Base-by-base conservation (phyloP, 148 eudicot genomes). In the Diospyros kaki region DNA sequence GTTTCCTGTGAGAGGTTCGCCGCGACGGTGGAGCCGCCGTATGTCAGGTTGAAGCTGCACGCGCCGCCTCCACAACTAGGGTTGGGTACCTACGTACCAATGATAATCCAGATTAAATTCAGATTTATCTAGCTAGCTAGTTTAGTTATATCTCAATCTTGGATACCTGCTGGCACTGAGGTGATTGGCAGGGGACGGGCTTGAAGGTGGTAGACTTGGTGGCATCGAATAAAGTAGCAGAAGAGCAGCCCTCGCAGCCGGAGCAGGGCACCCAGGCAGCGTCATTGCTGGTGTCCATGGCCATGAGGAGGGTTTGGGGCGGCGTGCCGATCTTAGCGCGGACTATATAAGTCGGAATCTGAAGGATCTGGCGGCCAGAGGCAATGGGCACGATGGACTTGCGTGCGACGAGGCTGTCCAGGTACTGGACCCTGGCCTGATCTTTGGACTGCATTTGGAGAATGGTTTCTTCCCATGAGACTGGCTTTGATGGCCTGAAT, bases 211-310 rank as follows among this genome's bases (percentile, higher is more conserved):
- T 52, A 4, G 98, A 91, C 76, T 75, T 85, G 50, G 68, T 76
- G 1, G 91, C 18, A 9, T 76, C 78, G 74, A 91, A 86, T 13
- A 83, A 55, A 18, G 28, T 28, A 28, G 86, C 5, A 7, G 87
- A 62, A 15, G 89, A 80, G 72, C 98, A 93, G 5, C 97, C 97
- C 6, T 84, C 72, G 56, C 96, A 91, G 7, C 93, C 97, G 17
- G 62, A 50, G 72, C 96, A 93, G 0, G 98, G 98, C 59, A 93
- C 79, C 93, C 92, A 93, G 5, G 97, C 92, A 39, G 86, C 87
- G 63, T 93, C 98, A 77, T 79, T 93, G 80, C 93, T 88, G 1
- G 91, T 89, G 80, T 93, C 98, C 56, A 93, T 46, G 13, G 97
- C 98, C 94, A 93, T 87, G 11, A 91, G 74, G 64, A 93, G 71